Conservation (phyloP, 495 filamentous ascomycete species). For the Amphirosellinia nigrospora region DNA sequence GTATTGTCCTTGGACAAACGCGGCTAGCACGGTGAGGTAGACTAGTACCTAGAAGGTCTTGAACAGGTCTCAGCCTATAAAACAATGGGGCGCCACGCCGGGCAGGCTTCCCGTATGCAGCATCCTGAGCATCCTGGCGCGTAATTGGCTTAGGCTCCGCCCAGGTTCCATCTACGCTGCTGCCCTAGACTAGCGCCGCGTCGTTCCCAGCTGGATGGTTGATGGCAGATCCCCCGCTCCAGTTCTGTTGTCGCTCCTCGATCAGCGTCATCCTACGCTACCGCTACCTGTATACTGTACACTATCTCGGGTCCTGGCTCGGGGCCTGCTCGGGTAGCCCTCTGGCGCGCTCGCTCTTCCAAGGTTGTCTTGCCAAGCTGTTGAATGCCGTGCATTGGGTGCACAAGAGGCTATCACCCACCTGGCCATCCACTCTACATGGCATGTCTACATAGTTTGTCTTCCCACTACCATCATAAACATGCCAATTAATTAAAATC, state of each 20-base stretch:
- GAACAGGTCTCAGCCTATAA: conserved; percentile 14
- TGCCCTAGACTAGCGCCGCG: conserved; percentile 16
- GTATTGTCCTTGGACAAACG: neutral
- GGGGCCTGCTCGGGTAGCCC: neutral
- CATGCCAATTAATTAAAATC: conserved; percentile 2
- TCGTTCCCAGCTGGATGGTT: conserved; percentile 43
- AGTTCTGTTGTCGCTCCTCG: conserved; percentile 20
- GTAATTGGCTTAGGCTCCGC: neutral
- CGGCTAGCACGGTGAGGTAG: neutral
- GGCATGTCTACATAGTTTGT: too few relatives aligned
- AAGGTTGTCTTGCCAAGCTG: neutral
- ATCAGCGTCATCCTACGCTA: conserved; percentile 4
- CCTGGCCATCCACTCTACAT: neutral
- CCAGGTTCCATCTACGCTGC: neutral
- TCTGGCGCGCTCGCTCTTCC: neutral
- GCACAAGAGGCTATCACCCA: neutral
- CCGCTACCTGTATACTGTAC: too few relatives aligned
- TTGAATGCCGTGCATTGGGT: conserved; percentile 1
- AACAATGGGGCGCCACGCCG: conserved; percentile 20
- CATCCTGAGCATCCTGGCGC: conserved; percentile 17
- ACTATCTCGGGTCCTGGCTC: conserved; percentile 11
- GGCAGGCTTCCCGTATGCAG: conserved; percentile 26
- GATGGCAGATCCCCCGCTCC: conserved; percentile 37
- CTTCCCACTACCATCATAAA: neutral
- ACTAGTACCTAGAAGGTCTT: neutral